Evolutionary conservation across 805 yeast species (phyloP).

Genomic region (Suhomyces sp.): DNA sequence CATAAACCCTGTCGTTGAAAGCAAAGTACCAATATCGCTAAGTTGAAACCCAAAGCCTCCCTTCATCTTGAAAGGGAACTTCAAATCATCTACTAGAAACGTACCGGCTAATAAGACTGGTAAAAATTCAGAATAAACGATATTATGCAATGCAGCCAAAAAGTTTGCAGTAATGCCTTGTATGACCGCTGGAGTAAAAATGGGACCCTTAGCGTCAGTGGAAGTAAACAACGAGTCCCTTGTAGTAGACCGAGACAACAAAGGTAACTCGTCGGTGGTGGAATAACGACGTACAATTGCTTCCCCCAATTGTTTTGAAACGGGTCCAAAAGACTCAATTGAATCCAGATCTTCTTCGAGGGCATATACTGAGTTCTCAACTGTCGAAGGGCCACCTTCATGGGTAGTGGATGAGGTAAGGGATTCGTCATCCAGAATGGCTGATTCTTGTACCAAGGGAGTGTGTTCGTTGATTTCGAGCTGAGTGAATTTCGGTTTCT

Average conservation of each 20-base stretch:
- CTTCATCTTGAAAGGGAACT: slow-evolving; percentile 47
- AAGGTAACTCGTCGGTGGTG: slow-evolving; percentile 13
- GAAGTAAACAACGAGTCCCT: slow-evolving; percentile 1
- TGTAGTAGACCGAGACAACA: slow-evolving; percentile 3
- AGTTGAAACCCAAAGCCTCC: slow-evolving; percentile 56
- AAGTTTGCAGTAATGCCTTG: slow-evolving; percentile 38
- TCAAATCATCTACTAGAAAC: slow-evolving; percentile 22
- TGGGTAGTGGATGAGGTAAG: neutral
- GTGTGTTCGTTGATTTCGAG: slow-evolving; percentile 1
- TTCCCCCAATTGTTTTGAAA: slow-evolving; percentile 12
- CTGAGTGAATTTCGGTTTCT: slow-evolving; percentile 1
- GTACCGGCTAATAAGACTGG: slow-evolving; percentile 52
- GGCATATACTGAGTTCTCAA: neutral
- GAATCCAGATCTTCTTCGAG: slow-evolving; percentile 2
- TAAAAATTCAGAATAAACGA: slow-evolving; percentile 53
- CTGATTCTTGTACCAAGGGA: slow-evolving; percentile 4
- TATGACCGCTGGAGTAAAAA: slow-evolving; percentile 31
- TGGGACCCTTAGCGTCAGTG: slow-evolving; percentile 17
- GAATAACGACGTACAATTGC: slow-evolving; percentile 20
- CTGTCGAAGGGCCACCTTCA: neutral
- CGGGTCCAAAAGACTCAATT: slow-evolving; percentile 7
- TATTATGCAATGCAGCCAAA: slow-evolving; percentile 45
- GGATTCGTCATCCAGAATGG: neutral
- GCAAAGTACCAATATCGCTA: slow-evolving; percentile 47
- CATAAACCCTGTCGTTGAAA: slow-evolving; percentile 53